Conservation (phyloP, 352 stramenopile species). For the Phytophthora sp. region DNA sequence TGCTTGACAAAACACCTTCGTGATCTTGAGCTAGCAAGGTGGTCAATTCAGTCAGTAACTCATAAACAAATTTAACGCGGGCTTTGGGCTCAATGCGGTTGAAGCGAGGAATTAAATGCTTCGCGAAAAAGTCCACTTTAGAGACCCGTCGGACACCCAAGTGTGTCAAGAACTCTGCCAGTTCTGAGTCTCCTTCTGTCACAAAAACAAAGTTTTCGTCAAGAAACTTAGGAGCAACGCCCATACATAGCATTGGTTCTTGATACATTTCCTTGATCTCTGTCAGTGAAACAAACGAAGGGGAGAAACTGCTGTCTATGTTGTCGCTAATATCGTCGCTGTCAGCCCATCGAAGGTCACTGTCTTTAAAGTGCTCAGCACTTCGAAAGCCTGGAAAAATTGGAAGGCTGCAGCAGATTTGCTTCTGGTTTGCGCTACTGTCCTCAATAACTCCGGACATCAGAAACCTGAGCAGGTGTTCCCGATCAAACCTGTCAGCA, state of each 20-base stretch:
- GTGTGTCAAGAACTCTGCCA: constrained; percentile 33
- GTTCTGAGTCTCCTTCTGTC: constrained; percentile 41
- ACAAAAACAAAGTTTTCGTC: constrained; percentile 60
- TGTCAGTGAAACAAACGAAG: constrained; percentile 38
- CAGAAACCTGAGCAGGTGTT: constrained; percentile 54
- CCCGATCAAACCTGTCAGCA: constrained; percentile 31
- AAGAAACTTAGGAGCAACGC: constrained; percentile 51
- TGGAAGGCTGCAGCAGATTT: constrained; percentile 47
- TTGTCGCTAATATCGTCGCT: constrained; percentile 9
- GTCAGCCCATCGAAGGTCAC: constrained; percentile 31
- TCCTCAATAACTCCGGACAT: constrained; percentile 46
- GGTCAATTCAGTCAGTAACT: constrained; percentile 52
- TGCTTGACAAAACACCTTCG: constrained; percentile 43
- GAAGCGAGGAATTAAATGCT: constrained; percentile 59
- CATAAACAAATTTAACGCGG: constrained; percentile 47
- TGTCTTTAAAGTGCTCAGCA: constrained; percentile 7
- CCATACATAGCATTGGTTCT: constrained; percentile 41
- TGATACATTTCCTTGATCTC: constrained; percentile 17
- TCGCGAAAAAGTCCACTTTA: constrained; percentile 57
- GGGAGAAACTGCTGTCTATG: constrained; percentile 17
- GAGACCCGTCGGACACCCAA: constrained; percentile 45
- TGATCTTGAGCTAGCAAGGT: constrained; percentile 45
- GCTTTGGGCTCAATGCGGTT: constrained; percentile 32
- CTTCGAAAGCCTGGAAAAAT: constrained; percentile 54
- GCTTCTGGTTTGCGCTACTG: constrained; percentile 33